Conservation (phyloP, 306 rosid genomes). For the Trichosanthes truncata region DNA sequence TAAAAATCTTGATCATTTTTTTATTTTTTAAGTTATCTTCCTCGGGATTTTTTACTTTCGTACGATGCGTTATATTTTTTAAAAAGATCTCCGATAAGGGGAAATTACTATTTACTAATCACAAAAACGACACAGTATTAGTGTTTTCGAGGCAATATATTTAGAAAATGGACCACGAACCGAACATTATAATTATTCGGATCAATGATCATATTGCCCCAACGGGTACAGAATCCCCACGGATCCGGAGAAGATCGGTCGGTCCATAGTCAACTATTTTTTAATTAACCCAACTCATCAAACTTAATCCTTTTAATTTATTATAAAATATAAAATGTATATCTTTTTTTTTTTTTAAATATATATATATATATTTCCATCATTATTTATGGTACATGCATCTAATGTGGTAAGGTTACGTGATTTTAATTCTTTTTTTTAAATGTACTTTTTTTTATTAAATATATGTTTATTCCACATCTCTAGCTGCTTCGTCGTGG, state of each 20-base stretch:
- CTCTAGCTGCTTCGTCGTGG: not conserved
- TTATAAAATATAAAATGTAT: not conserved
- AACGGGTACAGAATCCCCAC: conserved; percentile 9
- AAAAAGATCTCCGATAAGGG: not conserved
- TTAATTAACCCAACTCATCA: not conserved
- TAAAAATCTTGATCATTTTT: not conserved
- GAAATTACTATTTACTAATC: not conserved
- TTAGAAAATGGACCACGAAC: not conserved
- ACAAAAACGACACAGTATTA: not conserved
- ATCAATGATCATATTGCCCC: not conserved
- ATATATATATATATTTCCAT: not conserved
- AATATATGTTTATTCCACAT: not conserved
- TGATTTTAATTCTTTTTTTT: not conserved
- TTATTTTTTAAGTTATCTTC: not conserved
- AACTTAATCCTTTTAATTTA: not conserved
- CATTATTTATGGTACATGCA: conserved; percentile 5
- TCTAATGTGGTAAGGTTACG: not conserved
- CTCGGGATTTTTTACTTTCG: not conserved
- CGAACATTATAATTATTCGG: not conserved
- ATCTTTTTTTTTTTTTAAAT: not conserved
- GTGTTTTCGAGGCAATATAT: not conserved
- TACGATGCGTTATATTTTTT: not conserved
- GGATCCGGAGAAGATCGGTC: conserved; percentile 16
- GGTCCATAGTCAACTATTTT: conserved; percentile 9
- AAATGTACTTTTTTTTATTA: not conserved